Conservation (phyloP, 192 early-diverging fungal species). For the Podila epigama region DNA sequence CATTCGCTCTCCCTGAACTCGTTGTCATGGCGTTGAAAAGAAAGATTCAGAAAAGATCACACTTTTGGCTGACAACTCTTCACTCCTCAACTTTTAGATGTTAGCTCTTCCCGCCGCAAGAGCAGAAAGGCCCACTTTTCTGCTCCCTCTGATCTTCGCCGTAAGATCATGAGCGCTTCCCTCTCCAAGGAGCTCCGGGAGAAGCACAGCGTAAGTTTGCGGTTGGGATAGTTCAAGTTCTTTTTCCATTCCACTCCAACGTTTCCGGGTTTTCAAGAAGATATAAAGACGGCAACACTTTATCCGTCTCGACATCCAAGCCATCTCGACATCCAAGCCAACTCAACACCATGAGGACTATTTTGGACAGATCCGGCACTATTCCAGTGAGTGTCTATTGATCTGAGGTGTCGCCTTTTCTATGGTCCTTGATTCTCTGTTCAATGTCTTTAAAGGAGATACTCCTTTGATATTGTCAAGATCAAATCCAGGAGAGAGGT, state of each 20-base stretch:
- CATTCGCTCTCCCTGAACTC: not conserved
- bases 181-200: constrained; percentile 99
- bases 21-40: not conserved
- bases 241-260: constrained; percentile 9
- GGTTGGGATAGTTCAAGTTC: constrained; percentile 48
- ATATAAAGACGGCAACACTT: not conserved
- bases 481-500: too few relatives aligned
- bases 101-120: constrained; percentile 92
- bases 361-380: too few relatives aligned
- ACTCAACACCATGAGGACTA: too few relatives aligned
- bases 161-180: constrained; percentile 95
- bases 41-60: not conserved
- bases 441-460: too few relatives aligned
- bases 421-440: too few relatives aligned
- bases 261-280: not conserved
- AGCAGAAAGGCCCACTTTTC: constrained; percentile 99
- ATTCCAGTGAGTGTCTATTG: too few relatives aligned
- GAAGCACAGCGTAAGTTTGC: constrained; percentile 85
- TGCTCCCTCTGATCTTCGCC: constrained; percentile 91
- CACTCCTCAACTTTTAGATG: constrained; percentile 59
- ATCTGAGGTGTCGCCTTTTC: too few relatives aligned
- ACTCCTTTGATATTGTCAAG: too few relatives aligned
- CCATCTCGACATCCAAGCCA: too few relatives aligned
- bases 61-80: constrained; percentile 13
- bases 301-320: not conserved